phyloP scores from a whole-genome alignment of 2,329 filamentous ascomycete species.

The Claviceps monticola region DNA sequence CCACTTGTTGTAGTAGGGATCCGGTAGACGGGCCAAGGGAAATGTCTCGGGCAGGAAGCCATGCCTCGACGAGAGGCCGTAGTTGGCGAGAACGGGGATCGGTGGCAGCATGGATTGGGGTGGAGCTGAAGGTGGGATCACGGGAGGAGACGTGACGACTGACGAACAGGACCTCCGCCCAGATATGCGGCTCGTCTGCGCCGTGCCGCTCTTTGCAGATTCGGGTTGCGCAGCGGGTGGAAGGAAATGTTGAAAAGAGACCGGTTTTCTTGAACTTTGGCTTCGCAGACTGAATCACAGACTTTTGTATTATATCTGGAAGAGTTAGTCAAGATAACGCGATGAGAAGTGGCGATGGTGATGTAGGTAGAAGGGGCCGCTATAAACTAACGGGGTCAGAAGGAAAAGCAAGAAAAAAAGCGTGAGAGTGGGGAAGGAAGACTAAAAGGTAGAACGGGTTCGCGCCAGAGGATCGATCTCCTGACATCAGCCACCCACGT shows the following conservation, averaged over 20 bases:
- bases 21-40: slow-evolving; percentile 67
- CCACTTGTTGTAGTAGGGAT: slow-evolving; percentile 92
- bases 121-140: background rate
- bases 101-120: slow-evolving; percentile 38
- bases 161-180: background rate
- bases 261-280: too few relatives aligned
- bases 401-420: too few relatives aligned
- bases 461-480: too few relatives aligned
- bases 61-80: slow-evolving; percentile 62
- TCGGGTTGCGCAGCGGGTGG: background rate
- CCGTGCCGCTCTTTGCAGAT: background rate
- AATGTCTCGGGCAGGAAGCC: slow-evolving; percentile 79
- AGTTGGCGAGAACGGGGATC: slow-evolving; percentile 55
- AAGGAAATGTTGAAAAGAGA: background rate
- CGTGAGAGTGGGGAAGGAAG: too few relatives aligned
- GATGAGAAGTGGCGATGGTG: too few relatives aligned
- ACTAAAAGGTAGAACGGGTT: too few relatives aligned
- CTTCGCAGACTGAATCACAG: too few relatives aligned
- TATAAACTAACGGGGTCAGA: too few relatives aligned
- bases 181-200: background rate
- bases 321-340: too few relatives aligned
- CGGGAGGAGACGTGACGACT: background rate
- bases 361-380: too few relatives aligned
- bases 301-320: too few relatives aligned
- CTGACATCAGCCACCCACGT: too few relatives aligned